Evolutionary conservation across 1,139 yeast genomes (phyloP).

Genomic region (Pichia terricola): DNA sequence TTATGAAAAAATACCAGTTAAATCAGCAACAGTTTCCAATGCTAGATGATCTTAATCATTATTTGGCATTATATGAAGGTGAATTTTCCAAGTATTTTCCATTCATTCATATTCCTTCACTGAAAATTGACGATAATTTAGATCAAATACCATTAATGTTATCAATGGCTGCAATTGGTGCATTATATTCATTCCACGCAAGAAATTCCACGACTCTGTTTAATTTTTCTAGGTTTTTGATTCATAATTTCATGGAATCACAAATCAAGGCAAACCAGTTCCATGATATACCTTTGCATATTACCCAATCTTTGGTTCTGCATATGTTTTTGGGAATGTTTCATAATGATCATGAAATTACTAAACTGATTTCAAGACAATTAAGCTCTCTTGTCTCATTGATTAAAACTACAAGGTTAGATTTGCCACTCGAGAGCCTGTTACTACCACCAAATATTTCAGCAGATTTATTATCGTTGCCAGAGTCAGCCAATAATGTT

Average conservation of each 20-base stretch:
- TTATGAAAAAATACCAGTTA: slow-evolving; percentile 43
- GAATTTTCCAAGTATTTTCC: slow-evolving; percentile 79
- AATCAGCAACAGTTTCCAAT: slow-evolving; percentile 57
- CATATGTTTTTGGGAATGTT: slow-evolving; percentile 79
- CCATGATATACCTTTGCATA: slow-evolving; percentile 71
- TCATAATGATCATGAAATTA: slow-evolving; percentile 63
- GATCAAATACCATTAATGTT: slow-evolving; percentile 71
- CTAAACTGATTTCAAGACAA: slow-evolving; percentile 67
- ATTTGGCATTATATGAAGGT: slow-evolving; percentile 57
- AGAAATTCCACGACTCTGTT: slow-evolving; percentile 67
- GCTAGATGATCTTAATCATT: slow-evolving; percentile 62
- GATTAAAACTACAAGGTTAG: slow-evolving; percentile 67
- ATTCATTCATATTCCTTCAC: slow-evolving; percentile 67
- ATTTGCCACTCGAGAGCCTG: slow-evolving; percentile 57
- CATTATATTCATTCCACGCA: slow-evolving; percentile 75
- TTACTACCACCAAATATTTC: slow-evolving; percentile 47
- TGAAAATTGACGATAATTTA: slow-evolving; percentile 41
- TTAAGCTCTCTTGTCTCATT: slow-evolving; percentile 70
- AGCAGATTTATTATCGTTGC: slow-evolving; percentile 20
- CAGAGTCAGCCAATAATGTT: slow-evolving; percentile 24
- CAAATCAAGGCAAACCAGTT: slow-evolving; percentile 39
- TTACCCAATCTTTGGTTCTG: slow-evolving; percentile 76
- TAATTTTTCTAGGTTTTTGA: slow-evolving; percentile 68
- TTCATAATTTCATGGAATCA: slow-evolving; percentile 66
- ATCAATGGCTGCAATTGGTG: slow-evolving; percentile 84